Base-by-base conservation (phyloP, 1,284 basidiomycete genomes). In the Microbotryum silenes-acaulis region DNA sequence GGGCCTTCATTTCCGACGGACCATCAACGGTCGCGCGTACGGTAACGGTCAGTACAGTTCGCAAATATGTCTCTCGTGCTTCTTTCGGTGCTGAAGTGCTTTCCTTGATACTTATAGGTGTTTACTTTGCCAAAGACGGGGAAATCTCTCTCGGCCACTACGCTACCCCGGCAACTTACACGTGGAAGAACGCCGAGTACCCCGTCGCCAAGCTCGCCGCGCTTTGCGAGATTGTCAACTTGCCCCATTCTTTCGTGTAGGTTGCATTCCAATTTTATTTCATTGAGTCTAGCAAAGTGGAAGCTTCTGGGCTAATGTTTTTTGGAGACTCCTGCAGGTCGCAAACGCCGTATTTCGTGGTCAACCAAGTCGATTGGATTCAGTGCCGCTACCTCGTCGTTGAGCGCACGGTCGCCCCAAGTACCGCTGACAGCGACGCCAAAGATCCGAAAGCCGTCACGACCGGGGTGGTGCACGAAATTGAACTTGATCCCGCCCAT, bases 141-240 rank as follows among this genome's bases (percentile, higher is more conserved):
- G 48, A 55, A 1, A 20, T 61, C 6, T 61, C 60, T 33, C 57
- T 64, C 23, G 63, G 63, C 0, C 25, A 29, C 9, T 70, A 70
- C 49, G 55, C 67, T 1, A 33, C 51, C n/a, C 12, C 31, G 7
- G 21, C 64, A 1, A 23, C 14, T 18, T 44, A 44, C 6, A n/a
- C 33, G 2, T 70, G 68, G 68, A 68, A 68, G 65, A 62, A 65
- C 44, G 50, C 61, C 42, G 68, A 69, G 12, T 67, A 62, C 33
- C 21, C 58, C 0, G 54, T 68, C 29, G 57, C 48, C 16, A 63
- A 64, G 54, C 29, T 70, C 8, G 66, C 66, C 4, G 66, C 66
- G 14, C n/a, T 70, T 20, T 63, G 61, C 57, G 69, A 70, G 54
- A 60, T 70, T 23, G 62, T 65, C 51, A 70, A 70, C 51, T 27